Conservation (phyloP, 169 alveolate species). For the Plasmodium gallinaceum region DNA sequence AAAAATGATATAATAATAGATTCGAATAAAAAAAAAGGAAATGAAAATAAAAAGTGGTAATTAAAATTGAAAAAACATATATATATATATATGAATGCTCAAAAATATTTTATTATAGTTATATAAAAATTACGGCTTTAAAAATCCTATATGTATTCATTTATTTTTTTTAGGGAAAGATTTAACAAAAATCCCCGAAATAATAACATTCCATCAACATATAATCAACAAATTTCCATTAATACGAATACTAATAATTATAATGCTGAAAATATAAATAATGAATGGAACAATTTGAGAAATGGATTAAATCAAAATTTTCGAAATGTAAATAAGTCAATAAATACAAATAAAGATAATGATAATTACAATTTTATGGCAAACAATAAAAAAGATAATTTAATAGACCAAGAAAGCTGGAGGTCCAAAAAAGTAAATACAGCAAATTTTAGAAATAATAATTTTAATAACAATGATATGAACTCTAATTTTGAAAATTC, state of each 20-base stretch:
- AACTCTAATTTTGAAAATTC: neutral
- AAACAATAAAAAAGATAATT: conserved; percentile 22
- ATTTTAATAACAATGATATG: conserved; percentile 28
- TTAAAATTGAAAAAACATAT: neutral
- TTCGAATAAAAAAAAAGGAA: conserved; percentile 31
- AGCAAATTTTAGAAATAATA: conserved; percentile 17
- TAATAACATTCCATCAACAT: neutral
- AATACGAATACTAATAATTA: conserved; percentile 9
- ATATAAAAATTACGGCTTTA: neutral
- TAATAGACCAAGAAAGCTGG: conserved; percentile 38
- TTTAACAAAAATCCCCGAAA: conserved; percentile 12
- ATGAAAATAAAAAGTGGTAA: conserved; percentile 31
- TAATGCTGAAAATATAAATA: conserved; percentile 13
- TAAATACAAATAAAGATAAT: conserved; percentile 13
- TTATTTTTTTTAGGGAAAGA: neutral
- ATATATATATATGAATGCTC: neutral
- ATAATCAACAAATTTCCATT: conserved; percentile 15
- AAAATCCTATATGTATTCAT: too few species aligned
- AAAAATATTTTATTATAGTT: neutral
- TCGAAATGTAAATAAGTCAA: conserved; percentile 5
- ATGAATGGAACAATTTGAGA: conserved; percentile 27
- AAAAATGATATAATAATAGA: conserved; percentile 14
- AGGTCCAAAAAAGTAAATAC: conserved; percentile 33
- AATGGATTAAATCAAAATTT: conserved; percentile 25
- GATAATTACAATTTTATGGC: conserved; percentile 22